A percentile compares a stretch with the other conserved stretches of the same genome.
Conservation (phyloP, 2,329 filamentous ascomycete species). For the Chalaropsis thielavioides region DNA sequence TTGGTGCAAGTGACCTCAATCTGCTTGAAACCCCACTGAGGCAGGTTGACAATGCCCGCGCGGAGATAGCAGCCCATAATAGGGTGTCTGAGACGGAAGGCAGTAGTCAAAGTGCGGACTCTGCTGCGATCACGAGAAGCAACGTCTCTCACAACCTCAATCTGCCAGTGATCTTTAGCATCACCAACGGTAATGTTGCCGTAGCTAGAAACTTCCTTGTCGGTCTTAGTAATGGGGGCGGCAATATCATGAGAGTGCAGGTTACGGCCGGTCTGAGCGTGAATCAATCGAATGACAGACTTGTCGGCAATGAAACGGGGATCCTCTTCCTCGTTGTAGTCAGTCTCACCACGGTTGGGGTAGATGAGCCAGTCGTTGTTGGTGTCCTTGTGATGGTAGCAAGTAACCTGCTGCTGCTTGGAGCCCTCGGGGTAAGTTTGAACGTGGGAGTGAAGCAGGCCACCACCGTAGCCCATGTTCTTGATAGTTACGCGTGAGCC, state of each 20-base stretch:
- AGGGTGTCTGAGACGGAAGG: slow-evolving; percentile 75
- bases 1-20: slow-evolving; percentile 95
- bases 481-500: slow-evolving; percentile 88
- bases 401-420: slow-evolving; percentile 88
- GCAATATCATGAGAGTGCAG: slow-evolving; percentile 85
- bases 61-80: slow-evolving; percentile 83
- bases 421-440: slow-evolving; percentile 95
- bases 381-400: slow-evolving; percentile 98
- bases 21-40: slow-evolving; percentile 99
- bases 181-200: slow-evolving; percentile 92
- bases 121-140: slow-evolving; percentile 72
- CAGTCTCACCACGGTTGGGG: slow-evolving; percentile 65
- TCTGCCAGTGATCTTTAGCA: slow-evolving; percentile 91
- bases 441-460: slow-evolving; percentile 87
- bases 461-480: slow-evolving; percentile 98
- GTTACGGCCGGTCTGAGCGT: slow-evolving; percentile 91
- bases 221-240: slow-evolving; percentile 75
- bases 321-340: slow-evolving; percentile 56
- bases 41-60: slow-evolving; percentile 88
- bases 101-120: slow-evolving; percentile 81
- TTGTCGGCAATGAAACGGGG: slow-evolving; percentile 67
- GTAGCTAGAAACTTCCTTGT: slow-evolving; percentile 89
- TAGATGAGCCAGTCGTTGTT: slow-evolving; percentile 99
- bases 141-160: slow-evolving; percentile 84
- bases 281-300: slow-evolving; percentile 70